These are phyloP conservation scores for Diaporthe citriasiana DNA, from an alignment of 2,329 filamentous ascomycete species.

Conservation along the genomic window DNA sequence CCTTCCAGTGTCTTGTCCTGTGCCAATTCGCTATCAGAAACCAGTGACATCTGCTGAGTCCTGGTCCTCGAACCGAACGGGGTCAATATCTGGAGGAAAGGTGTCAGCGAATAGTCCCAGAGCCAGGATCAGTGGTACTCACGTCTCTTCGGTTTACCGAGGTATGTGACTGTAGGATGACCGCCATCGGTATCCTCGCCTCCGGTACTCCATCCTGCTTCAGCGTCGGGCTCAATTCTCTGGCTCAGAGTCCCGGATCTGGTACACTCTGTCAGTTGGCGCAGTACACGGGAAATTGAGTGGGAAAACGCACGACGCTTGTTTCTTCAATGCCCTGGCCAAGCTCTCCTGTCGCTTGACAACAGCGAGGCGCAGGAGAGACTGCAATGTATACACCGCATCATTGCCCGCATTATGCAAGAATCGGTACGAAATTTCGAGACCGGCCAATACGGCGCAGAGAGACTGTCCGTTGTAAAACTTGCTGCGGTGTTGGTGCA, in stretches of 20 bases:
- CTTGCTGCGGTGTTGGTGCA: constrained; percentile 76
- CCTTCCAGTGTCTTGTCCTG: background rate
- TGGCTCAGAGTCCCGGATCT: constrained; percentile 14
- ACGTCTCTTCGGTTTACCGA: constrained; percentile 30
- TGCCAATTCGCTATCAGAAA: too few relatives aligned
- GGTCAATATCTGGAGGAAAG: background rate
- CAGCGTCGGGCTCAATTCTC: constrained; percentile 43
- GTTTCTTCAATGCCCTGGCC: constrained; percentile 37
- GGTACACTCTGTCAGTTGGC: background rate
- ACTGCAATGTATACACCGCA: constrained; percentile 82
- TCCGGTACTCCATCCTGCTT: constrained; percentile 51
- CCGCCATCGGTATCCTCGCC: constrained; percentile 53
- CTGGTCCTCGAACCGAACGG: background rate
- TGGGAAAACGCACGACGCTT: constrained; percentile 18
- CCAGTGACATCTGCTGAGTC: background rate
- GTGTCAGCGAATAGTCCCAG: background rate
- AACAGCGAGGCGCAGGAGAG: constrained; percentile 74
- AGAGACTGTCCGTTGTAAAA: constrained; percentile 70
- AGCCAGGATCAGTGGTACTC: constrained; percentile 3
- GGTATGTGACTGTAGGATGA: constrained; percentile 20
- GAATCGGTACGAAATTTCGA: constrained; percentile 74
- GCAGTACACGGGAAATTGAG: background rate
- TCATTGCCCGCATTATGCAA: constrained; percentile 94
- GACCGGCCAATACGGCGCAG: constrained; percentile 70
- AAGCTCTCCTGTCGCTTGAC: constrained; percentile 50